Evolutionary conservation across 2,329 filamentous ascomycete genomes (phyloP).

Genomic region (Cadophora malorum): DNA sequence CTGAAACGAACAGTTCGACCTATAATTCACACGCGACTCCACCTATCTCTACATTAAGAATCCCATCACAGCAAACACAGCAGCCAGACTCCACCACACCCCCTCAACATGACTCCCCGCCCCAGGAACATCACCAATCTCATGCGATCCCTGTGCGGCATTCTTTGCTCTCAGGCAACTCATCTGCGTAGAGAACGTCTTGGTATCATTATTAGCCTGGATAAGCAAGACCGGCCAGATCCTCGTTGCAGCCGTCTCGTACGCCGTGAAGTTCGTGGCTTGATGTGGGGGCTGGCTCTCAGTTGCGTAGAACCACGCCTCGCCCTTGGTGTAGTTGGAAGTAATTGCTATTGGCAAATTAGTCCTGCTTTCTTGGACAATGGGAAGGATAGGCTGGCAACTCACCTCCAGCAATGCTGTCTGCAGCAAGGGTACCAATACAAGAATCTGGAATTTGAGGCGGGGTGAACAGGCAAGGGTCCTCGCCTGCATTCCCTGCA

Average conservation of each 20-base stretch:
- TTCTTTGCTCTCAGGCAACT: slow-evolving; percentile 26
- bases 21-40: neutral
- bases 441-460: neutral
- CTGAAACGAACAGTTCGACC: too few relatives aligned
- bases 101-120: neutral
- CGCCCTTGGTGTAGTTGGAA: neutral
- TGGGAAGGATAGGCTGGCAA: too few relatives aligned
- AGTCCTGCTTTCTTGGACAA: neutral
- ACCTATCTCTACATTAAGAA: slow-evolving; percentile 1
- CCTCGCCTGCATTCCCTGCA: neutral
- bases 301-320: neutral
- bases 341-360: neutral
- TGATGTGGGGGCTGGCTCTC: neutral
- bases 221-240: slow-evolving; percentile 26
- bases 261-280: neutral
- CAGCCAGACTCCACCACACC: slow-evolving; percentile 14
- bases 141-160: slow-evolving; percentile 13
- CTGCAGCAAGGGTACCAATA: neutral
- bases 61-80: neutral
- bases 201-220: neutral
- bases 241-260: neutral
- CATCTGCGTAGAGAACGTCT: slow-evolving; percentile 3
- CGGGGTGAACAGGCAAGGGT: neutral
- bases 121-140: slow-evolving; percentile 25
- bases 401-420: neutral